phyloP scores from a whole-genome alignment of 345 rosid genomes.

The Melaleuca quinquenervia region DNA sequence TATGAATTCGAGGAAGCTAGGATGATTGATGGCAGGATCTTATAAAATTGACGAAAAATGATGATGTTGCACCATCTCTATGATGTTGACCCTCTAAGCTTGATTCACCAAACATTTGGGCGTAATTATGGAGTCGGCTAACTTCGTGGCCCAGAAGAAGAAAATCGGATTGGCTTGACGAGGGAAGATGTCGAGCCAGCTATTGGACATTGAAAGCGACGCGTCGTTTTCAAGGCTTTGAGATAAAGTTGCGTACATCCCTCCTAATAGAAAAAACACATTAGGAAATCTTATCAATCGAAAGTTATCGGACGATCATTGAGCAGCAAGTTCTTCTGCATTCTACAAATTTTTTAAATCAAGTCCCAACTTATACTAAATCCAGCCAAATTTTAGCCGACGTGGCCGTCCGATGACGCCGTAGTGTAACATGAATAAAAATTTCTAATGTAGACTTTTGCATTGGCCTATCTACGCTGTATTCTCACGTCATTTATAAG shows the following conservation, averaged over 20 bases:
- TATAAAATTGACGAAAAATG: not conserved
- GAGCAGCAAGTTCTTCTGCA: not conserved
- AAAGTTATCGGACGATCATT: not conserved
- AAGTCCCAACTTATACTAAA: not conserved
- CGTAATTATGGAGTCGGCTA: not conserved
- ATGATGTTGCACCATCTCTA: not conserved
- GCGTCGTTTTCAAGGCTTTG: not conserved
- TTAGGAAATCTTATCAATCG: too few species aligned
- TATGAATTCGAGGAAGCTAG: not conserved
- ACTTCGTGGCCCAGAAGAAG: not conserved
- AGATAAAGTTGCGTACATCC: not conserved
- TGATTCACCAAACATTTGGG: not conserved
- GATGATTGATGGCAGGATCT: not conserved
- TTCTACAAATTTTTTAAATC: not conserved
- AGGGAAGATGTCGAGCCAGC: not conserved
- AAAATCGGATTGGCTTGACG: not conserved
- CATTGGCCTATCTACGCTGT: not conserved
- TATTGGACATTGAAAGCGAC: not conserved
- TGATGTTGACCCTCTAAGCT: not conserved
- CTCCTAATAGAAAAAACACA: not conserved
- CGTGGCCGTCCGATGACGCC: fast-evolving
- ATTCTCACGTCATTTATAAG: not conserved
- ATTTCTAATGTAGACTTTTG: not conserved
- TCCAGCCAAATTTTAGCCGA: not conserved
- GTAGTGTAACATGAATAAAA: not conserved